Percentiles rank a stretch among this genome's conserved stretches.
phyloP scores from a whole-genome alignment of 139 green algal species.

The Astrephomene gubernaculifera region DNA sequence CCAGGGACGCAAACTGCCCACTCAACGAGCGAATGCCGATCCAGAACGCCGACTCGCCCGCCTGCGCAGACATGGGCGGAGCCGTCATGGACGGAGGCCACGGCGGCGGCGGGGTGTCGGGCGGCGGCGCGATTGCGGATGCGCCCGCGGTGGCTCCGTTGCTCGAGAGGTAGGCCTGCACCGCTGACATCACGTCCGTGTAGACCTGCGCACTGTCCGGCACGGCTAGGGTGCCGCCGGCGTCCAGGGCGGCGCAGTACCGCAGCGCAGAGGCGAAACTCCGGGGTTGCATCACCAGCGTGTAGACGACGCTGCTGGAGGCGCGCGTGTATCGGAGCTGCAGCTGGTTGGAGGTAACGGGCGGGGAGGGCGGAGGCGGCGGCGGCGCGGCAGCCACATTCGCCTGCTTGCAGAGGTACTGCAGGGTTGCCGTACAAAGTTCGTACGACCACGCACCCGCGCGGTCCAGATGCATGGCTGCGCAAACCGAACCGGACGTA shows the following conservation, averaged over 20 bases:
- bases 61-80: not conserved
- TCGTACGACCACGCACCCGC: constrained; percentile 18
- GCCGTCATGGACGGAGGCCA: constrained; percentile 16
- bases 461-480: constrained; percentile 37
- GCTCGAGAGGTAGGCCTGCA: constrained; percentile 33
- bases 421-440: not conserved
- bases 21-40: constrained; percentile 2
- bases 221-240: constrained; percentile 5
- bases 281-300: constrained; percentile 18
- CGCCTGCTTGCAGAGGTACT: constrained; percentile 13
- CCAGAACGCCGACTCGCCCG: constrained; percentile 33
- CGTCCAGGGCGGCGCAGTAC: constrained; percentile 4
- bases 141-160: constrained; percentile 24
- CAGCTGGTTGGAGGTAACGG: not conserved
- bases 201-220: constrained; percentile 19
- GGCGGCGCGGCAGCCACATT: constrained; percentile 19
- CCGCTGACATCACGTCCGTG: constrained; percentile 8
- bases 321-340: not conserved
- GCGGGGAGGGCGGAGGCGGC: constrained; percentile 13
- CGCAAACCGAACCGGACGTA: not conserved
- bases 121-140: constrained; percentile 34
- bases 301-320: not conserved
- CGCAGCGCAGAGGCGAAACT: constrained; percentile 11
- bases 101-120: constrained; percentile 4
- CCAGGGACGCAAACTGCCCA: not conserved